Conservation (phyloP, 331 rosid genomes). For the Rosa hybrid region DNA sequence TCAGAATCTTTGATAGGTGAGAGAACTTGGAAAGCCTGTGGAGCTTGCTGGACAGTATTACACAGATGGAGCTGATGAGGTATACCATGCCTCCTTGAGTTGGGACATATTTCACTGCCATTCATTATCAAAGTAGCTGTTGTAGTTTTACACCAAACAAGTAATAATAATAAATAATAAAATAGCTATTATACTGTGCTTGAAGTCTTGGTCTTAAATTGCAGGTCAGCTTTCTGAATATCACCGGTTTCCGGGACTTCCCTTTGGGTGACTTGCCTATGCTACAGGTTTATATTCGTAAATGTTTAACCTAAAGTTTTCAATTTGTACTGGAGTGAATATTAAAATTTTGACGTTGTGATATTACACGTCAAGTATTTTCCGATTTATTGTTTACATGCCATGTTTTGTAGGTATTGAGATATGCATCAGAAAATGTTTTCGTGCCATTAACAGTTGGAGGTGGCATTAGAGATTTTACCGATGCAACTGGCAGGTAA, state of each 20-base stretch:
- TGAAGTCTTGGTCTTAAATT: slow-evolving; percentile 20
- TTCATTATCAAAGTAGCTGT: not conserved
- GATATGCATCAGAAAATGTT: slow-evolving; percentile 85
- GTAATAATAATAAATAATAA: not conserved
- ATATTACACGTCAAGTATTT: not conserved
- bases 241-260: slow-evolving; percentile 95
- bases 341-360: not conserved
- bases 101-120: slow-evolving; percentile 23
- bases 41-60: slow-evolving; percentile 96
- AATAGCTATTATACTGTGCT: slow-evolving; percentile 13
- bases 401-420: slow-evolving; percentile 63
- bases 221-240: slow-evolving; percentile 91
- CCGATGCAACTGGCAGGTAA: slow-evolving; percentile 87
- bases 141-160: not conserved
- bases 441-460: slow-evolving; percentile 98
- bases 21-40: slow-evolving; percentile 96
- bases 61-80: slow-evolving; percentile 97
- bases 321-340: not conserved
- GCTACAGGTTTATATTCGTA: slow-evolving; percentile 69
- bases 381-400: slow-evolving; percentile 7
- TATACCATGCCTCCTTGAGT: slow-evolving; percentile 36
- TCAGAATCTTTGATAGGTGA: slow-evolving; percentile 52
- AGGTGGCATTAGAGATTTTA: slow-evolving; percentile 97
- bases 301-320: not conserved
- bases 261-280: slow-evolving; percentile 98